Evolutionary conservation across 345 rosid species (phyloP).

Genomic region (Citrus maxima): DNA sequence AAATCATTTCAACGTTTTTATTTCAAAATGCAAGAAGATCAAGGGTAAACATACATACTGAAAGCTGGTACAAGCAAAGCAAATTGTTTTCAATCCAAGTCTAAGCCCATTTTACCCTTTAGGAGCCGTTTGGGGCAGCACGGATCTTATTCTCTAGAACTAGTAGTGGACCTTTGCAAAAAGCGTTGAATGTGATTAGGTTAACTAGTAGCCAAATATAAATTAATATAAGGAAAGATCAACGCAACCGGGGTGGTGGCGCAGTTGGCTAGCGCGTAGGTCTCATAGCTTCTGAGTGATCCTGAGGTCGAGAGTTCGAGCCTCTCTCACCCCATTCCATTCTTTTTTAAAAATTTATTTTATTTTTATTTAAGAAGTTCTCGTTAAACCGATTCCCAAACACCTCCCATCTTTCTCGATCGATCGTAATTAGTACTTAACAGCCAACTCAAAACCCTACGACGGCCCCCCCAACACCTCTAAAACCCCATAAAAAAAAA

Average conservation of each 20-base stretch:
- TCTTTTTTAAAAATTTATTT: not conserved
- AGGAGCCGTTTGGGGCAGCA: no score
- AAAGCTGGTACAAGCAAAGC: no score
- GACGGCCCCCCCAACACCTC: conserved; percentile 2
- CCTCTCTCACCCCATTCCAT: conserved; percentile 80
- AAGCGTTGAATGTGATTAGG: not conserved
- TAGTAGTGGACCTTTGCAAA: not conserved
- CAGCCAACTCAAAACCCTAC: conserved; percentile 24
- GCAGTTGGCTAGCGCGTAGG: conserved; percentile 99
- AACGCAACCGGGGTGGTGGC: conserved; percentile 56
- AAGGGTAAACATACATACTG: no score
- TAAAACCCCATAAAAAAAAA: not conserved
- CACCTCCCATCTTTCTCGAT: conserved; percentile 8
- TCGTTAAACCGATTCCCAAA: conserved; percentile 27
- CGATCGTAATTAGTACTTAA: not conserved
- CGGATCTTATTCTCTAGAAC: accelerated
- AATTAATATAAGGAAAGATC: accelerated
- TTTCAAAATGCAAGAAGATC: no score
- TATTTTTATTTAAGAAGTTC: no score
- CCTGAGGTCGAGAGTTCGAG: conserved; percentile 98
- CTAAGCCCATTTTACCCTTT: not conserved
- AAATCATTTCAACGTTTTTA: no score
- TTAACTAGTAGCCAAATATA: accelerated
- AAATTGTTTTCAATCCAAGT: not conserved
- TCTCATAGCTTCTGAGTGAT: conserved; percentile 90